phyloP scores from a whole-genome alignment of 352 stramenopile genomes.

The Pythium sp. region DNA sequence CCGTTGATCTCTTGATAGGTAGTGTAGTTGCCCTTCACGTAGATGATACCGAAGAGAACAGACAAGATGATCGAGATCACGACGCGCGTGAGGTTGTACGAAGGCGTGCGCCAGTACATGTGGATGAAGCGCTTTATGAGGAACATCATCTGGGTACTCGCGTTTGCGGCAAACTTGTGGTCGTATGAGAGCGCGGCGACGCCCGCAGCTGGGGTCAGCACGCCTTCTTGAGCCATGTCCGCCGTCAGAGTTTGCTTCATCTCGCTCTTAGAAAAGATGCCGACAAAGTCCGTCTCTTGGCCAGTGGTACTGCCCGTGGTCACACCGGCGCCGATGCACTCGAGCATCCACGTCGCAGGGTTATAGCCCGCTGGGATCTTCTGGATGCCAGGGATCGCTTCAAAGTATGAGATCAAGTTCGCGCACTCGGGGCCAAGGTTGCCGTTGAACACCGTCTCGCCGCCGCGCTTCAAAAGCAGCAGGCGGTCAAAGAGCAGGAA shows the following conservation, averaged over 20 bases:
- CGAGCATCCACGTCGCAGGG: conserved; percentile 22
- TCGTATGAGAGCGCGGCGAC: conserved; percentile 59
- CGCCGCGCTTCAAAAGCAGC: conserved; percentile 67
- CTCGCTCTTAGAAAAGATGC: not conserved
- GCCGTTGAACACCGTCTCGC: conserved; percentile 47
- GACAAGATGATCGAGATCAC: conserved; percentile 44
- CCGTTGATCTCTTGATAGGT: conserved; percentile 21
- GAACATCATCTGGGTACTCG: conserved; percentile 1
- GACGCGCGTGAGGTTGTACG: not conserved
- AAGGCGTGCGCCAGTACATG: not conserved
- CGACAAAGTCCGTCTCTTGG: conserved; percentile 5
- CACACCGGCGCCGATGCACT: conserved; percentile 24
- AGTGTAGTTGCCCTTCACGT: conserved; percentile 23
- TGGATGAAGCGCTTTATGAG: conserved; percentile 32
- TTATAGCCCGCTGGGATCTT: conserved; percentile 32
- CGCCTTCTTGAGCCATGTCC: not conserved
- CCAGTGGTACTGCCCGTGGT: conserved; percentile 28
- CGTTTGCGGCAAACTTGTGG: conserved; percentile 8
- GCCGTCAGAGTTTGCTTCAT: not conserved
- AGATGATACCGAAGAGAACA: conserved; percentile 62
- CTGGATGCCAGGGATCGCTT: conserved; percentile 22
- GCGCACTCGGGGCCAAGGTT: conserved; percentile 13
- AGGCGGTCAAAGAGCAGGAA: conserved; percentile 68
- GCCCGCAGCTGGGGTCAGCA: not conserved
- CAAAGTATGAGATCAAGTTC: conserved; percentile 27